Conservation (phyloP, 2,329 filamentous ascomycete genomes). For the Penicillium fuscoglaucum region DNA sequence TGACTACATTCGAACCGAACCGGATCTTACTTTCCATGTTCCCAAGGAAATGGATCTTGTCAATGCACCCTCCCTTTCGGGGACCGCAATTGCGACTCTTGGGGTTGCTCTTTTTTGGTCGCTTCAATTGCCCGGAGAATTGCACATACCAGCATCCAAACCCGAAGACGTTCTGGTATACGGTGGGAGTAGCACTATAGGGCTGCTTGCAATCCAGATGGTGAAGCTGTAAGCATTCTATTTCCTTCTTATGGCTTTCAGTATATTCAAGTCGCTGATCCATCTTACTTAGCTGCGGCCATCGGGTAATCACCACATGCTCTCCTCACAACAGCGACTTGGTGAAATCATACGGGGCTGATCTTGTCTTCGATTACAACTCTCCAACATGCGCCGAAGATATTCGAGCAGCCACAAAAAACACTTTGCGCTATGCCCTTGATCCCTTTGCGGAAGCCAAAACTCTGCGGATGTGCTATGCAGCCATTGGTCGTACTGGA, state of each 20-base stretch:
- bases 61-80: constrained; percentile 17
- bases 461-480: constrained; percentile 22
- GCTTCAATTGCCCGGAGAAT: constrained; percentile 19
- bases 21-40: constrained; percentile 21
- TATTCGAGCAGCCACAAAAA: constrained; percentile 35
- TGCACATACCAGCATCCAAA: constrained; percentile 11
- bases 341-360: constrained; percentile 38
- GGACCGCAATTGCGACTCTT: constrained; percentile 25
- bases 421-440: constrained; percentile 29
- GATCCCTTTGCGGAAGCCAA: constrained; percentile 26
- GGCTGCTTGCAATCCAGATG: constrained; percentile 26
- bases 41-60: constrained; percentile 13
- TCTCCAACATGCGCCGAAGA: constrained; percentile 33
- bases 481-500: constrained; percentile 23
- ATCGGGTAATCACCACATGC: constrained; percentile 38
- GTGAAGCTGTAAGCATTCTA: constrained; percentile 20
- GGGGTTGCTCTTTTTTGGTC: constrained; percentile 28
- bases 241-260: neutral
- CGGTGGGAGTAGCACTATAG: constrained; percentile 25
- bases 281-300: constrained; percentile 22
- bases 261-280: neutral
- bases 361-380: constrained; percentile 40
- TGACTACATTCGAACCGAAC: constrained; percentile 19
- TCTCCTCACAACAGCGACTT: constrained; percentile 37
- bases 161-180: constrained; percentile 22